These are phyloP conservation scores for Lepidium sativum DNA, from an alignment of 345 rosid genomes.

Conservation along the genomic window DNA sequence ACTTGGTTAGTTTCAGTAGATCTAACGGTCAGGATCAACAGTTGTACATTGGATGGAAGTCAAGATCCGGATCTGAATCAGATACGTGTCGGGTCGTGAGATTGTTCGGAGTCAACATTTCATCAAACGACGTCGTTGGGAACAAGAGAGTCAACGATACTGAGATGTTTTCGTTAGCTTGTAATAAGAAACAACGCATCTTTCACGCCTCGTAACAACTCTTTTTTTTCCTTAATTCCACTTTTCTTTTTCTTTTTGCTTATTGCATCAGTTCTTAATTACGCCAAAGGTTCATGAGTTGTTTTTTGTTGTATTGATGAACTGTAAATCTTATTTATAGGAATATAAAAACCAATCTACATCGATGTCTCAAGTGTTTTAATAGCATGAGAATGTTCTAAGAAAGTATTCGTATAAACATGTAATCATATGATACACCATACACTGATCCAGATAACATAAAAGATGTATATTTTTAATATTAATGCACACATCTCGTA, in stretches of 20 bases:
- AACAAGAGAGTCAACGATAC: constrained; percentile 56
- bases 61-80: constrained; percentile 25
- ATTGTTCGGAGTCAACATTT: constrained; percentile 82
- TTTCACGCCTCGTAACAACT: constrained; percentile 63
- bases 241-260: not conserved
- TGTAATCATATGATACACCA: not conserved
- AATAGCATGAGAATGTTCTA: not conserved
- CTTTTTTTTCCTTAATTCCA: not conserved
- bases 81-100: constrained; percentile 51
- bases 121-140: constrained; percentile 23
- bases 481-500: not conserved
- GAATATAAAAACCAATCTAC: not conserved
- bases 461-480: no score
- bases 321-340: constrained; percentile 25
- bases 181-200: constrained; percentile 69
- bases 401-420: not conserved
- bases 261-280: constrained; percentile 7
- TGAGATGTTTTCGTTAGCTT: constrained; percentile 48
- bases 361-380: not conserved
- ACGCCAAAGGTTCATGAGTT: constrained; percentile 25
- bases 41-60: constrained; percentile 59
- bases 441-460: not conserved
- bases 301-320: constrained; percentile 29
- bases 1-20: constrained; percentile 68
- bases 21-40: constrained; percentile 72